phyloP scores from a whole-genome alignment of 2,329 filamentous ascomycete genomes.

The Sporothrix pseudoabietina region DNA sequence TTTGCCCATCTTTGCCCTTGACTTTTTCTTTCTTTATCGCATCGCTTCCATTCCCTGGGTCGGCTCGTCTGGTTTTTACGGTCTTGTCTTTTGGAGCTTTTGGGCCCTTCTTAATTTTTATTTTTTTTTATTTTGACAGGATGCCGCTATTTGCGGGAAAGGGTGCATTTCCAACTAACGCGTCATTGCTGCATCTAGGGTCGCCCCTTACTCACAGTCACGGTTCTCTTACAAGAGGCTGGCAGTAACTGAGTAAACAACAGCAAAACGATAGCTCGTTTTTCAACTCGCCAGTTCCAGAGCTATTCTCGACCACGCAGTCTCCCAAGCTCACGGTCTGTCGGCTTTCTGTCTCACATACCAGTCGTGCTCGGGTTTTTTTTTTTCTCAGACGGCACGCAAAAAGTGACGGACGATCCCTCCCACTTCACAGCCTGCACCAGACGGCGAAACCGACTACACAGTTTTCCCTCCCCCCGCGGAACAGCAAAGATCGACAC shows the following conservation, averaged over 20 bases:
- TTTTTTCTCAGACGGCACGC: not conserved
- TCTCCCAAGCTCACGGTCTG: not conserved
- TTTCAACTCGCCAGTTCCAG: not conserved
- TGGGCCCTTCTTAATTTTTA: not conserved
- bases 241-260: not conserved
- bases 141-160: not conserved
- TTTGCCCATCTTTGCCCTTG: no score
- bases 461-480: not conserved
- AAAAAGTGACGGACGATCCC: constrained; percentile 8
- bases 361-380: constrained; percentile 10
- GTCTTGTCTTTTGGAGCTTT: no score
- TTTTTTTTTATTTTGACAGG: not conserved
- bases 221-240: not conserved
- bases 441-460: constrained; percentile 4
- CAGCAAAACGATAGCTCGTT: not conserved
- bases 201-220: not conserved
- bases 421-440: not conserved
- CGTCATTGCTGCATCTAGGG: constrained; percentile 18
- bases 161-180: constrained; percentile 16
- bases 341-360: constrained; percentile 11
- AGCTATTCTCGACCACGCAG: not conserved
- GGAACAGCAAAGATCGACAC: not conserved
- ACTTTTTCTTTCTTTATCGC: not conserved
- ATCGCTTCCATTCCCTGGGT: not conserved
- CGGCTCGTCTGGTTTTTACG: not conserved